phyloP scores from a whole-genome alignment of 2,329 filamentous ascomycete genomes.

The Cercospora brassicicola region DNA sequence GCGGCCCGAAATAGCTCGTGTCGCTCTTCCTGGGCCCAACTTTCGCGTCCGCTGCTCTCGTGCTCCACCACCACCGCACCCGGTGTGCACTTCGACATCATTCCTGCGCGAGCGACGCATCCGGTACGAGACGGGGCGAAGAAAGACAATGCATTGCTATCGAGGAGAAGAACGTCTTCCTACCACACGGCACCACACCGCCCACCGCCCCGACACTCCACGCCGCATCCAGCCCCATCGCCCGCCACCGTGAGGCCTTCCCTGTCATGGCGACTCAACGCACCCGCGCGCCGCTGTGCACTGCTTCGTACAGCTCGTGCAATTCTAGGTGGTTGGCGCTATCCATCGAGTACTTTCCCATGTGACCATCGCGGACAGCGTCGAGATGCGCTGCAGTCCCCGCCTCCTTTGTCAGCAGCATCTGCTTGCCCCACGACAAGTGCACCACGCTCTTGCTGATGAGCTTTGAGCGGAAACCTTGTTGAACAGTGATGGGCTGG shows the following conservation, averaged over 20 bases:
- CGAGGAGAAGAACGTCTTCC: not conserved
- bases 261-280: not conserved
- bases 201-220: not conserved
- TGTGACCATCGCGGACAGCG: conserved; percentile 25
- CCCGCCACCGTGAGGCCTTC: not conserved
- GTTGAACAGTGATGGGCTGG: not conserved
- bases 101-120: not conserved
- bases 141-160: not conserved
- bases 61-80: not conserved
- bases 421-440: conserved; percentile 35
- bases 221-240: not conserved
- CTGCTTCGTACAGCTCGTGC: conserved; percentile 18
- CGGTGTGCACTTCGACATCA: not conserved
- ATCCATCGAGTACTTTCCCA: conserved; percentile 39
- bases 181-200: not conserved
- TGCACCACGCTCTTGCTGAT: conserved; percentile 34
- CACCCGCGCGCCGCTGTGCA: not conserved
- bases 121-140: not conserved
- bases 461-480: conserved; percentile 33
- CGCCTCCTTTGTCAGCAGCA: conserved; percentile 35
- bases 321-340: conserved; percentile 36
- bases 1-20: not conserved
- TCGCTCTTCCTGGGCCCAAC: not conserved
- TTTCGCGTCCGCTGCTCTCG: not conserved
- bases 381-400: conserved; percentile 34